phyloP scores from a whole-genome alignment of 257 asterid genomes.

The Solanum corneliomulleri region DNA sequence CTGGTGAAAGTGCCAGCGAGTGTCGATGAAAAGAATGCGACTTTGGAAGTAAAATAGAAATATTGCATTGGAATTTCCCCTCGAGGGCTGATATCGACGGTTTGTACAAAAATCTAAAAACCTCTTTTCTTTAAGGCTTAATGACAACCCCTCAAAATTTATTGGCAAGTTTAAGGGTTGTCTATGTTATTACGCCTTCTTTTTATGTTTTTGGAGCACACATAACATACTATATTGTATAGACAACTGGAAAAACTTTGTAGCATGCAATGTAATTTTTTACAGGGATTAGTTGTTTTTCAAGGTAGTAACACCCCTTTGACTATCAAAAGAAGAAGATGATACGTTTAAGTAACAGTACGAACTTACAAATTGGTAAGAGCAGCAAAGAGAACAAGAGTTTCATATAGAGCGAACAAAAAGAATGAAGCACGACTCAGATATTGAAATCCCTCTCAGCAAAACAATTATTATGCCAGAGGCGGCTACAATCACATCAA shows the following conservation, averaged over 20 bases:
- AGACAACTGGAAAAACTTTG: not conserved
- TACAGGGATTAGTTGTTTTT: not conserved
- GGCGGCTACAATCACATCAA: not conserved
- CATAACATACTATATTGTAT: not conserved
- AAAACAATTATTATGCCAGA: not conserved
- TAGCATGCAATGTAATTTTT: not conserved
- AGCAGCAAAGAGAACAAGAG: not conserved
- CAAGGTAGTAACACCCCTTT: not conserved
- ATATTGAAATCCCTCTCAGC: not conserved
- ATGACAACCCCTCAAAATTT: not conserved
- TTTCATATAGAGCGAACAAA: not conserved
- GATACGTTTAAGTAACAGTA: not conserved
- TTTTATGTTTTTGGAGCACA: not conserved
- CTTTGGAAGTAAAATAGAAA: not conserved
- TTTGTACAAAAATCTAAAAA: not conserved
- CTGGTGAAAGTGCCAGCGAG: not conserved
- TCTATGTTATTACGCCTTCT: not conserved
- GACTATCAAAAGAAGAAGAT: not conserved
- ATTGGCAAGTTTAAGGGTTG: not conserved
- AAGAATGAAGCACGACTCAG: not conserved
- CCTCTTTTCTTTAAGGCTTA: not conserved
- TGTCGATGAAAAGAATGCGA: not conserved
- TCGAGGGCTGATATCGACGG: not conserved
- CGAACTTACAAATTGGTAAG: not conserved
- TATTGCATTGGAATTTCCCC: not conserved